phyloP scores from a whole-genome alignment of 2,329 filamentous ascomycete genomes.

The Huntiella bhutanensis region DNA sequence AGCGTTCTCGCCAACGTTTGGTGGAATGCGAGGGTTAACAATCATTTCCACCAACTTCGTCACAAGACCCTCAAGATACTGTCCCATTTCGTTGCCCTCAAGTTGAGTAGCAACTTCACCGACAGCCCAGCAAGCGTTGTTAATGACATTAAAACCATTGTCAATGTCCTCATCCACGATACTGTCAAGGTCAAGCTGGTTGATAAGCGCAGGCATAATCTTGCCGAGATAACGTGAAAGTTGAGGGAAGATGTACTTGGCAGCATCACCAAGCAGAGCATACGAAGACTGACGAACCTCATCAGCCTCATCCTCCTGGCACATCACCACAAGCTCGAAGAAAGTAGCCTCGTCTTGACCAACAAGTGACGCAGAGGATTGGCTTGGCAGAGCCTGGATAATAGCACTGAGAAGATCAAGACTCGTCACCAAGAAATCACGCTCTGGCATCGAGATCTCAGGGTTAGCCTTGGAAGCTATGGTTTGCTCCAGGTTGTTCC shows the following conservation, averaged over 20 bases:
- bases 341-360: constrained; percentile 59
- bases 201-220: constrained; percentile 65
- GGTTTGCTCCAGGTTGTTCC: constrained; percentile 71
- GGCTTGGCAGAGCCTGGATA: constrained; percentile 65
- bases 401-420: constrained; percentile 84
- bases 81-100: constrained; percentile 47
- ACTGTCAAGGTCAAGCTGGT: constrained; percentile 67
- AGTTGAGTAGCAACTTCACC: constrained; percentile 80
- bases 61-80: constrained; percentile 60
- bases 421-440: constrained; percentile 92
- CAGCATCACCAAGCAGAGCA: constrained; percentile 81
- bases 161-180: constrained; percentile 66
- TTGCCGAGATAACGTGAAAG: constrained; percentile 54
- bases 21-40: constrained; percentile 65
- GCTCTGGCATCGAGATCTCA: constrained; percentile 62
- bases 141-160: constrained; percentile 76
- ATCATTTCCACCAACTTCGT: constrained; percentile 65
- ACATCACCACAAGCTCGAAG: constrained; percentile 78
- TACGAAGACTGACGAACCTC: constrained; percentile 95
- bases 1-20: constrained; percentile 80
- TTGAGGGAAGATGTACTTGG: constrained; percentile 75
- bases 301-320: constrained; percentile 78
- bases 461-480: constrained; percentile 50
- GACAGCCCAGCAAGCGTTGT: constrained; percentile 94
- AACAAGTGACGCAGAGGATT: constrained; percentile 60